A percentile compares a stretch with the other conserved stretches of the same genome.
These are phyloP conservation scores for Penicillium pulvis DNA, from an alignment of 495 filamentous ascomycete species.

Conservation along the genomic window DNA sequence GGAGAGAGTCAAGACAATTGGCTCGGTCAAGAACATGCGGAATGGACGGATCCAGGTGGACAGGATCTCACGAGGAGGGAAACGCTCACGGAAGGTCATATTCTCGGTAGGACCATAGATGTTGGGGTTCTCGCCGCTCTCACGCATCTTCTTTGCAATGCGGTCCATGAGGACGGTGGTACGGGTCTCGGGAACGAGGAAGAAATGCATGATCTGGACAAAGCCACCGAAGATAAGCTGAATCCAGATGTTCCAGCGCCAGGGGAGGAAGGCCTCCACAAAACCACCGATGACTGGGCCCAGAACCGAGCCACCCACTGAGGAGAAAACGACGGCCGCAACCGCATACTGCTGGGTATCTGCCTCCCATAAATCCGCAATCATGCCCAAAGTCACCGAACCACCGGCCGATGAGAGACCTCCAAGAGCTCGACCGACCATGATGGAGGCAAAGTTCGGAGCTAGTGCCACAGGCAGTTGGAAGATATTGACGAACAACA, in stretches of 20 bases:
- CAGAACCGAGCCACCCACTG: slow-evolving; percentile 73
- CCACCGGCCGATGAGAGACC: slow-evolving; percentile 75
- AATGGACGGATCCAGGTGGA: slow-evolving; percentile 61
- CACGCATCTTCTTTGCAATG: slow-evolving; percentile 57
- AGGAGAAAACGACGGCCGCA: slow-evolving; percentile 74
- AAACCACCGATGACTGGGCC: slow-evolving; percentile 83
- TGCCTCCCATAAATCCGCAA: slow-evolving; percentile 76
- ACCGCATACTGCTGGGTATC: slow-evolving; percentile 69
- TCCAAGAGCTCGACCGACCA: slow-evolving; percentile 67
- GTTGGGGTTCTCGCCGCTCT: slow-evolving; percentile 53
- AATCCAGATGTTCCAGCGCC: slow-evolving; percentile 82
- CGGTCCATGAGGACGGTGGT: slow-evolving; percentile 61
- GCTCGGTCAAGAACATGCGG: slow-evolving; percentile 62
- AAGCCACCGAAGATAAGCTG: slow-evolving; percentile 73
- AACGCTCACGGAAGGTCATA: slow-evolving; percentile 56
- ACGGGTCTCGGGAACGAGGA: slow-evolving; percentile 62
- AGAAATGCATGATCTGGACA: slow-evolving; percentile 65
- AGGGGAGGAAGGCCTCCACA: slow-evolving; percentile 61
- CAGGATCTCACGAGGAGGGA: slow-evolving; percentile 58
- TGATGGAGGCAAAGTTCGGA: slow-evolving; percentile 66
- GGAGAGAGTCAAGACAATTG: slow-evolving; percentile 61
- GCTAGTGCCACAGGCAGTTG: slow-evolving; percentile 71
- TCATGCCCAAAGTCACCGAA: slow-evolving; percentile 80
- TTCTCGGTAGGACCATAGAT: slow-evolving; percentile 68
- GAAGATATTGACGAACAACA: slow-evolving; percentile 74